Base-by-base conservation (phyloP, 73 alveolate species). In the Durusdinium trenchii region DNA sequence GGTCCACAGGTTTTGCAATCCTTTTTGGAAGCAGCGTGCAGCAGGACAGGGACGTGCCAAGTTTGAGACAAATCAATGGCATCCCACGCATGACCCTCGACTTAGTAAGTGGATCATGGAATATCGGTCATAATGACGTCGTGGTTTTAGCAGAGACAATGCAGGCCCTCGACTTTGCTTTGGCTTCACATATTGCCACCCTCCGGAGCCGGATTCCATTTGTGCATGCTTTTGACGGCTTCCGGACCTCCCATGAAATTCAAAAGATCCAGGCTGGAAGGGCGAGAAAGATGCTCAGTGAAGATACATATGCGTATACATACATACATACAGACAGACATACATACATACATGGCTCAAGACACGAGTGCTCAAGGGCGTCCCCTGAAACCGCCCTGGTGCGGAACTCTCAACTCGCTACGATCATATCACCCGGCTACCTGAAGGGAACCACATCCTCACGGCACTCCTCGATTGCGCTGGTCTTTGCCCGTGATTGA, bases 231-330 rank as follows among this genome's bases (percentile, higher is more conserved):
- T 94, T 94, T 71, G 99, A 94, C 43, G 99, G 99, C 50, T 94
- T 94, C 99, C 93, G 99, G 52, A 94, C 99, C 67, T 76, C 94
- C 10, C 99, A 94, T 54, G 99, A 94, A 84, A 78, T 94, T 71
- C 94, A 75, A 54, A 94, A 94, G 99, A 57, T 94, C 81, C 97
- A 90, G 97, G 96, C 95, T 0, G 32, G 50, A 35, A 50, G 50
- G 52, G 6, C n/a, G n/a, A n/a, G n/a, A n/a, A n/a, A n/a, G n/a
- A n/a, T n/a, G n/a, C n/a, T n/a, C n/a, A n/a, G n/a, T n/a, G n/a
- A n/a, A n/a, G n/a, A 54, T 54, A 54, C 64, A 54, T 54, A 54
- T 54, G 20, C 64, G 64, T 54, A 54, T 20, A 54, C 20, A 54
- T 54, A 54, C 64, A 54, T 54, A 54, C 64, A n/a, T n/a, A n/a